These are phyloP conservation scores for Alternaria viburni DNA, from an alignment of 2,329 filamentous ascomycete species.

Conservation along the genomic window DNA sequence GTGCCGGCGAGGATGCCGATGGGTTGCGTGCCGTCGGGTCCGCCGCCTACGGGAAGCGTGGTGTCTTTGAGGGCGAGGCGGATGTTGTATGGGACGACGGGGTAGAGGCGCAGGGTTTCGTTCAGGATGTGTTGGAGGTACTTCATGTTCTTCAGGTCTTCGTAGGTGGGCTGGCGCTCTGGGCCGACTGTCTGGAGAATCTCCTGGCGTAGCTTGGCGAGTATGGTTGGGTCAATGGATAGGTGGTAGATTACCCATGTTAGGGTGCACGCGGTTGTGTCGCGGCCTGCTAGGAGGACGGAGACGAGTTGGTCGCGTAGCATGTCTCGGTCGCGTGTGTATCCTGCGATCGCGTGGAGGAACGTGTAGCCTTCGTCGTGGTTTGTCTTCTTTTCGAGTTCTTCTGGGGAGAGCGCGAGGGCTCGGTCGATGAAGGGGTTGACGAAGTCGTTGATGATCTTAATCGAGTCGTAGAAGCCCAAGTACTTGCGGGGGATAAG, in stretches of 20 bases:
- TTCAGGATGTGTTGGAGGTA: conserved; percentile 60
- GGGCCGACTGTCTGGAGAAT: conserved; percentile 72
- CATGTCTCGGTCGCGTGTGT: conserved; percentile 71
- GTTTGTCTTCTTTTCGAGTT: conserved; percentile 76
- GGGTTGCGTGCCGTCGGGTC: conserved; percentile 52
- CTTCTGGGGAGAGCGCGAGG: conserved; percentile 70
- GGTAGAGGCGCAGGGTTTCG: conserved; percentile 54
- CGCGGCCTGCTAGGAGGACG: conserved; percentile 81
- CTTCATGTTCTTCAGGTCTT: conserved; percentile 85
- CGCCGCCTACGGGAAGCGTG: conserved; percentile 57
- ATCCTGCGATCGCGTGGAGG: conserved; percentile 80
- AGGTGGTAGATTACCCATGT: conserved; percentile 86
- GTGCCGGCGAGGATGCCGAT: conserved; percentile 54
- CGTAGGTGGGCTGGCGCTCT: conserved; percentile 68
- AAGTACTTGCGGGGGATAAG: conserved; percentile 68
- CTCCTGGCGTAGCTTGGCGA: conserved; percentile 73
- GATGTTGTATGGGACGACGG: conserved; percentile 58
- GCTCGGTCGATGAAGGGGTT: conserved; percentile 78
- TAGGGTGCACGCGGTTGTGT: conserved; percentile 84
- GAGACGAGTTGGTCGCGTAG: conserved; percentile 79
- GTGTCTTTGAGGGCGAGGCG: conserved; percentile 56
- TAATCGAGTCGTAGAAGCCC: conserved; percentile 67
- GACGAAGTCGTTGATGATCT: conserved; percentile 76
- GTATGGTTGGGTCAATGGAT: conserved; percentile 69
- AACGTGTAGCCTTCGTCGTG: conserved; percentile 79